phyloP scores from a whole-genome alignment of 805 yeast genomes.

The Kregervanrija fluxuum region DNA sequence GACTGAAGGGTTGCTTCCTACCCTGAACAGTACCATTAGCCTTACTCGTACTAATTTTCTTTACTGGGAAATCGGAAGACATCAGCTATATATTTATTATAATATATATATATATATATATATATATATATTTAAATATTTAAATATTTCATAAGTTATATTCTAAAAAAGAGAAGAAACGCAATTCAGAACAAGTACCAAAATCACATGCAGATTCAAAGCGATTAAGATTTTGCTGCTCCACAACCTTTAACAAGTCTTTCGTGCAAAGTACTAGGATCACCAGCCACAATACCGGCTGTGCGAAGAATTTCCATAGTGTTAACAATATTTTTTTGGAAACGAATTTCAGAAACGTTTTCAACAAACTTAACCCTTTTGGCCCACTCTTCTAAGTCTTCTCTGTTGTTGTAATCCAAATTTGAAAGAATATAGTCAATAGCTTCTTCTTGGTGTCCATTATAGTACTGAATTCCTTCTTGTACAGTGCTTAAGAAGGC shows the following conservation, averaged over 20 bases:
- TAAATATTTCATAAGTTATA: background rate
- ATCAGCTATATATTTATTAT: no score
- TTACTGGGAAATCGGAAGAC: no score
- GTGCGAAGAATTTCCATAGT: slow-evolving; percentile 51
- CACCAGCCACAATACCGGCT: slow-evolving; percentile 49
- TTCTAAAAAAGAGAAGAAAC: background rate
- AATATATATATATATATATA: no score
- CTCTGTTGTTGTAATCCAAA: slow-evolving; percentile 60
- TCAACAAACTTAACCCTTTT: slow-evolving; percentile 62
- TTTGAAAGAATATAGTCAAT: slow-evolving; percentile 54
- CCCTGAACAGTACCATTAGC: no score
- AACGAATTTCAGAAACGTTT: slow-evolving; percentile 41
- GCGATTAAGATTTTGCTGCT: background rate
- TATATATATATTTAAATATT: no score
- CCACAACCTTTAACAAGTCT: slow-evolving; percentile 7
- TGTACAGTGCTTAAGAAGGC: slow-evolving; percentile 49
- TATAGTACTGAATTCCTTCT: slow-evolving; percentile 64
- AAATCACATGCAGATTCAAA: background rate
- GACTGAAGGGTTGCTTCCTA: no score
- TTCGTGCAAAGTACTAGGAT: slow-evolving; percentile 9
- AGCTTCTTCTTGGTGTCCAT: slow-evolving; percentile 54
- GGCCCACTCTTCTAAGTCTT: slow-evolving; percentile 78
- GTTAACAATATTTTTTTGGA: slow-evolving; percentile 42
- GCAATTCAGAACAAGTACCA: background rate
- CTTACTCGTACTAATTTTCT: no score